Percentiles rank a stretch among this genome's conserved stretches.
Evolutionary conservation across 2,329 filamentous ascomycete species (phyloP).

Genomic region (Neonectria ditissima): DNA sequence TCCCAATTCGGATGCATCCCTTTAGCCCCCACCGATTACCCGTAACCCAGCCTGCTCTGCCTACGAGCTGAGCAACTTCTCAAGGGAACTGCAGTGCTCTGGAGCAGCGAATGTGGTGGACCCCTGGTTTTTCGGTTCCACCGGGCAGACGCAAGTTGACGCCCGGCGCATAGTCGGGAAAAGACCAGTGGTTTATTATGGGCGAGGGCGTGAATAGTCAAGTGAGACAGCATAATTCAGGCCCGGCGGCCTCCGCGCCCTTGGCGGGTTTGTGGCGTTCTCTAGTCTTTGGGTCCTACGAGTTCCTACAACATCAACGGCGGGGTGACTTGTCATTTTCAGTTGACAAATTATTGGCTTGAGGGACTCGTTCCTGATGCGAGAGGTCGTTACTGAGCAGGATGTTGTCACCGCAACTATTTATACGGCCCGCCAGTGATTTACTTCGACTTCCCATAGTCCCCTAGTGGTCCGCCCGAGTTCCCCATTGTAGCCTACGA

Average conservation of each 20-base stretch:
- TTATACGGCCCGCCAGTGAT: neutral
- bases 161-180: neutral
- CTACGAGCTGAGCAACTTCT: neutral
- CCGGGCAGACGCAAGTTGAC: neutral
- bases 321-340: neutral
- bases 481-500: neutral
- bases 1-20: conserved; percentile 1
- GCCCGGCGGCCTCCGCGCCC: neutral
- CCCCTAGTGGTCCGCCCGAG: neutral
- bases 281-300: too few species aligned
- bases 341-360: neutral
- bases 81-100: neutral
- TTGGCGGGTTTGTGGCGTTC: neutral
- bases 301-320: neutral
- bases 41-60: neutral
- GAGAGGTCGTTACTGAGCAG: neutral
- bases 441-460: neutral
- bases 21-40: neutral
- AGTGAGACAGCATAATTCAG: neutral
- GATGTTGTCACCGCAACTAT: neutral
- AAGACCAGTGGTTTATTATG: neutral
- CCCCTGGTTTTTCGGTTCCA: neutral
- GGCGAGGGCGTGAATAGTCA: neutral
- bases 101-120: neutral
- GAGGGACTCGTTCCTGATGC: neutral